These are phyloP conservation scores for Penicillium waksmanii DNA, from an alignment of 495 filamentous ascomycete genomes.

Conservation along the genomic window DNA sequence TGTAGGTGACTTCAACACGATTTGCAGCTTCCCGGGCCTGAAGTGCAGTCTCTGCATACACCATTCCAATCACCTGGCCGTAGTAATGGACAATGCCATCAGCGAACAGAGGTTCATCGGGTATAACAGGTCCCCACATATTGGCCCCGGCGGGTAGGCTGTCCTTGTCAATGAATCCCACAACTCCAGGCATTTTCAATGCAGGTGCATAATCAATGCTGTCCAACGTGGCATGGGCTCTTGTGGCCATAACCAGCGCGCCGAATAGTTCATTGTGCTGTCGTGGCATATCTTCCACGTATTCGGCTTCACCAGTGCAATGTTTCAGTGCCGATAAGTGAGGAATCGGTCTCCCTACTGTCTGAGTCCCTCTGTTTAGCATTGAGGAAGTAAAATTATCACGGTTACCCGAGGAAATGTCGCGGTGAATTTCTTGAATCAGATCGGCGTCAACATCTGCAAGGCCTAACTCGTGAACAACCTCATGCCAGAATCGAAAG, in stretches of 20 bases:
- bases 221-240: neutral
- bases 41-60: neutral
- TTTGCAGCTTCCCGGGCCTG: neutral
- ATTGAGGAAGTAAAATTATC: conserved; percentile 3
- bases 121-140: neutral
- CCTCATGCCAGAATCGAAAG: conserved; percentile 1
- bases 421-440: conserved; percentile 2
- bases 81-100: neutral
- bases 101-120: neutral
- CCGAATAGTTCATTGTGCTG: neutral
- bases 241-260: neutral
- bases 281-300: neutral
- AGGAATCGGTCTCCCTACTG: neutral
- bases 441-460: neutral
- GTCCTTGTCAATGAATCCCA: conserved; percentile 2
- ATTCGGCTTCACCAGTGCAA: neutral
- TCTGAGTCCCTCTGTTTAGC: neutral
- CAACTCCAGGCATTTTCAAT: neutral
- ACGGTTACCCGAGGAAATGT: neutral
- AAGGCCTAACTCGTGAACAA: neutral
- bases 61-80: conserved; percentile 4
- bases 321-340: neutral
- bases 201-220: neutral
- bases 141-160: neutral
- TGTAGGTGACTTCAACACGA: neutral